Evolutionary conservation across 1,139 yeast genomes (phyloP).

Genomic region (Blastobotrys buckinghamii): DNA sequence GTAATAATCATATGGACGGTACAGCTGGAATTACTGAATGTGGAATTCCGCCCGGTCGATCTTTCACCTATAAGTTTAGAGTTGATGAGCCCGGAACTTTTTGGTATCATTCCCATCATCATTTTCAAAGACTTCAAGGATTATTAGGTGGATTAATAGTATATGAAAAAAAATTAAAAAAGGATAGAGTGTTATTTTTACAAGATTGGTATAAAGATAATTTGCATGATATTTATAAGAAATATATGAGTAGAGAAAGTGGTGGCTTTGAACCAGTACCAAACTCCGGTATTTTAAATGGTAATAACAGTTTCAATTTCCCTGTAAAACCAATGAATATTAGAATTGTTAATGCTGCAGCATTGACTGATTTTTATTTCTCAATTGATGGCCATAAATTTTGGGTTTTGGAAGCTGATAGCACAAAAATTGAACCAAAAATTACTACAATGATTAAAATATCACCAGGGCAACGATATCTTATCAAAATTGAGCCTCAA

Average conservation of each 20-base stretch:
- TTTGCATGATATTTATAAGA: constrained; percentile 42
- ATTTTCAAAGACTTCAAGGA: constrained; percentile 78
- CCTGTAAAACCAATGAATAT: background rate
- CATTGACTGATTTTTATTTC: constrained; percentile 27
- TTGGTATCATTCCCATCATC: constrained; percentile 86
- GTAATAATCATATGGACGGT: constrained; percentile 68
- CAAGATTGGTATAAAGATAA: constrained; percentile 73
- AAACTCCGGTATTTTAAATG: constrained; percentile 42
- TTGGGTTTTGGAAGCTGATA: constrained; percentile 62
- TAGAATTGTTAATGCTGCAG: constrained; percentile 30
- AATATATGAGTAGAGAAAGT: constrained; percentile 61
- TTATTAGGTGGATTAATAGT: constrained; percentile 71
- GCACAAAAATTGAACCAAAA: constrained; percentile 56
- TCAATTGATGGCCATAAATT: constrained; percentile 42
- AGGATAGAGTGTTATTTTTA: constrained; percentile 52
- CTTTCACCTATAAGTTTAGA: constrained; percentile 62
- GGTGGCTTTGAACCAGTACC: constrained; percentile 93
- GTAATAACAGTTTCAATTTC: constrained; percentile 38
- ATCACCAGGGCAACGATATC: constrained; percentile 73
- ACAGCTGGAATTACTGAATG: constrained; percentile 78
- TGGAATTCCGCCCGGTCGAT: constrained; percentile 66
- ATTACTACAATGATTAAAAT: constrained; percentile 52
- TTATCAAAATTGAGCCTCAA: constrained; percentile 40
- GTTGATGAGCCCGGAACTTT: constrained; percentile 74
- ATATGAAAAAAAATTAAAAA: background rate